Conservation (phyloP, 306 rosid genomes). For the Lathyrus aphaca region DNA sequence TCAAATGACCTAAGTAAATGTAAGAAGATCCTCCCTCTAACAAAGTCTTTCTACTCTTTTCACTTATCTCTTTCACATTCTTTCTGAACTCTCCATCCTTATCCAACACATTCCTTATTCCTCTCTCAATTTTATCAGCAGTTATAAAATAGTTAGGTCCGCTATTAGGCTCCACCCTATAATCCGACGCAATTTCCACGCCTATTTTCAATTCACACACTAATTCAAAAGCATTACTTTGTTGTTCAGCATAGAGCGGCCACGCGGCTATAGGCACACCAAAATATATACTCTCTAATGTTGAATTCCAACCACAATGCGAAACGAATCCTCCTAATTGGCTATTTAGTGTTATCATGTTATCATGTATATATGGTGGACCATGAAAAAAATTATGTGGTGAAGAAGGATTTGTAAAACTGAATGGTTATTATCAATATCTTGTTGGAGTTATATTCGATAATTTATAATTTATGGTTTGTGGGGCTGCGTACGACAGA, state of each 20-base stretch:
- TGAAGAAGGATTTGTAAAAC: too few species aligned
- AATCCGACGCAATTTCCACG: background rate
- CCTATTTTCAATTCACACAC: background rate
- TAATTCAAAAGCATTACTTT: constrained; percentile 11
- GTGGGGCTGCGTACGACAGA: too few species aligned
- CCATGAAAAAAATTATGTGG: too few species aligned
- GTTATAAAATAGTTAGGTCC: background rate
- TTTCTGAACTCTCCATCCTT: background rate
- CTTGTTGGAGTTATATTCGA: too few species aligned
- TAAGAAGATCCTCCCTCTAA: constrained; percentile 8
- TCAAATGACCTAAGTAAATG: background rate
- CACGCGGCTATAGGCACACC: background rate
- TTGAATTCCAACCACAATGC: constrained; percentile 2
- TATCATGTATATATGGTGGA: too few species aligned
- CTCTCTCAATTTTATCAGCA: background rate
- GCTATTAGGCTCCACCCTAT: background rate
- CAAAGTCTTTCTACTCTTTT: background rate
- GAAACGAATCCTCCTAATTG: background rate
- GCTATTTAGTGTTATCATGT: too few species aligned
- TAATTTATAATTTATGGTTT: too few species aligned
- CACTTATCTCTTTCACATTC: background rate
- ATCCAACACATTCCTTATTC: background rate
- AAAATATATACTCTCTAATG: background rate
- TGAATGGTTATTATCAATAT: too few species aligned
- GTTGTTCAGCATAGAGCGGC: background rate